These are phyloP conservation scores for Silene uniflora DNA, from an alignment of 148 eudicot genomes.

Conservation along the genomic window DNA sequence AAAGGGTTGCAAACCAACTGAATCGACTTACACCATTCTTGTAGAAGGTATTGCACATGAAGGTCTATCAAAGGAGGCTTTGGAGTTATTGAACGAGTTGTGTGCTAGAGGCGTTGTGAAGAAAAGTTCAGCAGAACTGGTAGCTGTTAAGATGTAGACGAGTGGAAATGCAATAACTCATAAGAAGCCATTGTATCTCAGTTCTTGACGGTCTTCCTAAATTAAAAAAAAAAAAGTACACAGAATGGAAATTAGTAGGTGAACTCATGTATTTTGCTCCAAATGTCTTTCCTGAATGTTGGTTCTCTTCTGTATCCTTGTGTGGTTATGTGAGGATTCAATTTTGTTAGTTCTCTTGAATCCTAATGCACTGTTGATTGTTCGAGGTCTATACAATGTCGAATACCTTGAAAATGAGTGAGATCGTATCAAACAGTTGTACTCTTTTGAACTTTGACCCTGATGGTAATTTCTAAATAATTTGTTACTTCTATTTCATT, in stretches of 20 bases:
- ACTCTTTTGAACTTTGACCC: not conserved
- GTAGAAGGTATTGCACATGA: conserved; percentile 54
- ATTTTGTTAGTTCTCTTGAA: conserved; percentile 24
- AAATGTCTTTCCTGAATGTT: not conserved
- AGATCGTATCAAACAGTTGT: not conserved
- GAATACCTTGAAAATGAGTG: not conserved
- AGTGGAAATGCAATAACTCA: not conserved
- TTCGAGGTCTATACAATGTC: not conserved
- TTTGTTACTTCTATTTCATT: no score
- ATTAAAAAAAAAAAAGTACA: no score
- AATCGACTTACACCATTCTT: conserved; percentile 49
- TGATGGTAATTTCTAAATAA: not conserved
- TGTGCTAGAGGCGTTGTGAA: conserved; percentile 50
- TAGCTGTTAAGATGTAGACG: conserved; percentile 40
- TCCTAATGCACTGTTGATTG: conserved; percentile 7
- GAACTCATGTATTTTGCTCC: not conserved
- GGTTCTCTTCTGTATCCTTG: not conserved
- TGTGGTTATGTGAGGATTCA: conserved; percentile 19
- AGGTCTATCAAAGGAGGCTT: conserved; percentile 52
- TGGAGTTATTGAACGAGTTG: conserved; percentile 43
- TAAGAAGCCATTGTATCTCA: no score
- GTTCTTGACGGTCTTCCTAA: no score
- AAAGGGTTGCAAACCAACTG: conserved; percentile 54
- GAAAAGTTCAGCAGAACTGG: conserved; percentile 50
- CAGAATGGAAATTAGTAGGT: conserved; percentile 9